Evolutionary conservation across 768 basidiomycete species (phyloP), one percentile per base, ranked within the genome.

Genomic region (Auriscalpium vulgare): DNA sequence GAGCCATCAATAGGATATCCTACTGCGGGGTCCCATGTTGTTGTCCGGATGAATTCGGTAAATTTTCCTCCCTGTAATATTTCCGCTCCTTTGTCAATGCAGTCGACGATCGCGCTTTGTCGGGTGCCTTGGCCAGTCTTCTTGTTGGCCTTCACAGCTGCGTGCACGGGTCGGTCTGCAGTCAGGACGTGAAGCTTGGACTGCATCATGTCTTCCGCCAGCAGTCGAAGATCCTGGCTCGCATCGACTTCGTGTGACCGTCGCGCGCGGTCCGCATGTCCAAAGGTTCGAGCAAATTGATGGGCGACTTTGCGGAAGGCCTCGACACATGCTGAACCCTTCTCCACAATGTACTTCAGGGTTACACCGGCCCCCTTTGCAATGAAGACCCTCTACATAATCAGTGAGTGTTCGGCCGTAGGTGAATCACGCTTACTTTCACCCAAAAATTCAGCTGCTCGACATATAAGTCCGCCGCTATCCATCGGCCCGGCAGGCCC

Each of bases 281-380:
- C 67, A 47, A 65, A 67, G 36, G 58, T 56, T 8, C 50, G 48
- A 0, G 67, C 57, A 9, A 69, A 53, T 1, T 17, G 36, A n/a
- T 65, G 62, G 8, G 44, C 64, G 49, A 68, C 53, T 10, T 64
- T 55, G 6, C 67, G 61, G 36, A 69, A 67, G 11, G 60, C 68
- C 45, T 69, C 67, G n/a, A 69, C 63, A 48, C 67, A 66, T 8
- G 68, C 64, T 14, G 68, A 69, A 3, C 40, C 40, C n/a, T 43
- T 43, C n/a, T 43, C 40, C 13, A 43, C n/a, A 7, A 43, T 43
- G 40, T 43, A 43, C 40, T 43, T 43, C 40, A 43, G 40, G 11
- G 40, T 43, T 7, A 43, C 40, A 13, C 40, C 40, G 11, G 40
- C 40, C 11, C 40, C 40, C n/a, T 43, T 43, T 2, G 40, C 40